A percentile compares a stretch with the other conserved stretches of the same genome.
Evolutionary conservation across 805 yeast species (phyloP).

Genomic region (Danielia oregonensis): DNA sequence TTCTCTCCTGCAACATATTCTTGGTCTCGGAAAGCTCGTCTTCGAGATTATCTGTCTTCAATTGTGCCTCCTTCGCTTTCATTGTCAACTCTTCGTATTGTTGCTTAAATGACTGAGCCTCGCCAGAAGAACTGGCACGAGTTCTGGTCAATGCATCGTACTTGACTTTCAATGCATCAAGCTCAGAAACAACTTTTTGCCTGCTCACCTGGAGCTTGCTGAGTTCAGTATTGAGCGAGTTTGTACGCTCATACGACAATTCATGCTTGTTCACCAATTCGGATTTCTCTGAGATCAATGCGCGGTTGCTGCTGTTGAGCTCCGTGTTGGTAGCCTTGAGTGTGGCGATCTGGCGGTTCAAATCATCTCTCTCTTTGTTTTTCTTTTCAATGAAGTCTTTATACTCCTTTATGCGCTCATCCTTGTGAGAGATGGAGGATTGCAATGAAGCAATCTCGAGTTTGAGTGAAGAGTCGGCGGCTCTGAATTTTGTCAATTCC

Average conservation of each 20-base stretch:
- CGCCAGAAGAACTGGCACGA: constrained; percentile 35
- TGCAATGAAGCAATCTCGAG: constrained; percentile 46
- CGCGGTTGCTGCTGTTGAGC: constrained; percentile 31
- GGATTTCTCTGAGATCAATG: constrained; percentile 36
- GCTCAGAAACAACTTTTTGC: constrained; percentile 35
- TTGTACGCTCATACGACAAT: constrained; percentile 24
- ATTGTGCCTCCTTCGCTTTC: constrained; percentile 62
- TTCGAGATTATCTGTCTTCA: constrained; percentile 61
- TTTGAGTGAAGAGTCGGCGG: constrained; percentile 43
- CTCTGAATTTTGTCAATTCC: constrained; percentile 27
- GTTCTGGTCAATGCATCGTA: constrained; percentile 32
- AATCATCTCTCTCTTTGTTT: constrained; percentile 36
- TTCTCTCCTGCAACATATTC: constrained; percentile 70
- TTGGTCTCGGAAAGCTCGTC: constrained; percentile 81
- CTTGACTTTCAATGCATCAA: constrained; percentile 38
- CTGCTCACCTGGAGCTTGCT: constrained; percentile 42
- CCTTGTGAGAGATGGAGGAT: constrained; percentile 44
- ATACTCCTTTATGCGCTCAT: constrained; percentile 35
- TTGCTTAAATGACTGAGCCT: constrained; percentile 45
- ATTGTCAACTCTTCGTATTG: constrained; percentile 71
- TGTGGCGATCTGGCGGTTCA: constrained; percentile 35
- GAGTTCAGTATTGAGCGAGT: constrained; percentile 31
- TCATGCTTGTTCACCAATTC: constrained; percentile 42
- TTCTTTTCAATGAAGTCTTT: constrained; percentile 27
- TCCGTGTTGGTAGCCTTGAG: constrained; percentile 41